phyloP scores from a whole-genome alignment of 2,329 filamentous ascomycete genomes.

The Diatrype stigma region DNA sequence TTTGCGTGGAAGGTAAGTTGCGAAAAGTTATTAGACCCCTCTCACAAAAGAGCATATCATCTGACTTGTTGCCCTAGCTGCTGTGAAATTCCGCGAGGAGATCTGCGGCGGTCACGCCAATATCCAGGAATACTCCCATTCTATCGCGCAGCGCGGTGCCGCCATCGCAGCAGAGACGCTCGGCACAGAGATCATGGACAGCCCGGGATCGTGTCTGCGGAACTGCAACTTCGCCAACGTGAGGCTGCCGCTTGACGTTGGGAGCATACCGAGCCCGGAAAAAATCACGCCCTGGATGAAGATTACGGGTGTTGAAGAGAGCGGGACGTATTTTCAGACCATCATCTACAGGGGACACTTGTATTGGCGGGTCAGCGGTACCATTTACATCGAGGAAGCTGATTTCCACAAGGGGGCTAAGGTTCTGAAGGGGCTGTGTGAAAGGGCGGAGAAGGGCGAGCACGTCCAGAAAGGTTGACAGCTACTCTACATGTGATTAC shows the following conservation, averaged over 20 bases:
- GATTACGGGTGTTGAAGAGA: conserved; percentile 32
- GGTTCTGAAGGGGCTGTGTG: conserved; percentile 23
- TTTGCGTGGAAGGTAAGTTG: conserved; percentile 43
- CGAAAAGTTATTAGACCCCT: background rate
- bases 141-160: conserved; percentile 48
- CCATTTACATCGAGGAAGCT: conserved; percentile 59
- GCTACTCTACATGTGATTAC: background rate
- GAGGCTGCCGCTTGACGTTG: conserved; percentile 41
- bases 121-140: conserved; percentile 49
- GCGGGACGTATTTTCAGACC: conserved; percentile 54
- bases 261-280: conserved; percentile 27
- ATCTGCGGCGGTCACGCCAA: conserved; percentile 54
- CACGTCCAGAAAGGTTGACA: conserved; percentile 4
- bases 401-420: conserved; percentile 44
- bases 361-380: conserved; percentile 60
- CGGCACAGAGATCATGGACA: conserved; percentile 57
- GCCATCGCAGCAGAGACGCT: conserved; percentile 45
- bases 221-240: conserved; percentile 57
- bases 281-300: conserved; percentile 44
- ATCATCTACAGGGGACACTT: conserved; percentile 49
- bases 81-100: conserved; percentile 53
- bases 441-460: conserved; percentile 41
- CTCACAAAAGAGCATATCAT: background rate
- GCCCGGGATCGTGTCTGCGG: conserved; percentile 29
- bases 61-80: conserved; percentile 33